phyloP scores from a whole-genome alignment of 306 rosid genomes.

The Chamaecrista fasciculata region DNA sequence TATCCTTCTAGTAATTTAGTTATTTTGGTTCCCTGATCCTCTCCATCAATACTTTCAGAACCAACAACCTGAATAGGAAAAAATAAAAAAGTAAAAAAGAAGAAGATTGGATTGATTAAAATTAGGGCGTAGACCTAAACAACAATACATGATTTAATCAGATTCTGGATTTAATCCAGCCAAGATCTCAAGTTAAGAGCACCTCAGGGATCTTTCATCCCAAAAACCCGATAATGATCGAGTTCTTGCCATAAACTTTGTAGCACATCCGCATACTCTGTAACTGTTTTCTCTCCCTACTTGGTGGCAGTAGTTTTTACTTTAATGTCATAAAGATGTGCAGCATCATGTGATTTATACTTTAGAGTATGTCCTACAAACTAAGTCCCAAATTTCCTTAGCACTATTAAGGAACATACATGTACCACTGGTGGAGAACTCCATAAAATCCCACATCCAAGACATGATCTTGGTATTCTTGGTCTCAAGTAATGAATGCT shows the following conservation, averaged over 20 bases:
- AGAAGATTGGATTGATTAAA: too few species aligned
- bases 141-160: background rate
- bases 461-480: too few species aligned
- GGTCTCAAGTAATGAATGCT: too few species aligned
- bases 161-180: background rate
- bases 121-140: too few species aligned
- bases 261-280: background rate
- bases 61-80: constrained; percentile 80
- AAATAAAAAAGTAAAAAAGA: too few species aligned
- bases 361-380: too few species aligned
- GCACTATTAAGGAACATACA: too few species aligned
- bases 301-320: background rate
- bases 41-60: constrained; percentile 64
- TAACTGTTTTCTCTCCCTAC: background rate
- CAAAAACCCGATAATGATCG: background rate
- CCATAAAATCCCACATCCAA: too few species aligned
- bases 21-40: constrained; percentile 73
- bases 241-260: background rate
- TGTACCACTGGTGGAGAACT: too few species aligned
- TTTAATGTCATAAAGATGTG: background rate
- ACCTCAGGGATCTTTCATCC: background rate
- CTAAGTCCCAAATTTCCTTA: too few species aligned
- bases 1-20: constrained; percentile 75
- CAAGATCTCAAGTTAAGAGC: background rate
- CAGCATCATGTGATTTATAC: background rate